Percentiles rank a stretch among this genome's conserved stretches.
phyloP scores from a whole-genome alignment of 306 rosid genomes.

The Cercis canadensis region DNA sequence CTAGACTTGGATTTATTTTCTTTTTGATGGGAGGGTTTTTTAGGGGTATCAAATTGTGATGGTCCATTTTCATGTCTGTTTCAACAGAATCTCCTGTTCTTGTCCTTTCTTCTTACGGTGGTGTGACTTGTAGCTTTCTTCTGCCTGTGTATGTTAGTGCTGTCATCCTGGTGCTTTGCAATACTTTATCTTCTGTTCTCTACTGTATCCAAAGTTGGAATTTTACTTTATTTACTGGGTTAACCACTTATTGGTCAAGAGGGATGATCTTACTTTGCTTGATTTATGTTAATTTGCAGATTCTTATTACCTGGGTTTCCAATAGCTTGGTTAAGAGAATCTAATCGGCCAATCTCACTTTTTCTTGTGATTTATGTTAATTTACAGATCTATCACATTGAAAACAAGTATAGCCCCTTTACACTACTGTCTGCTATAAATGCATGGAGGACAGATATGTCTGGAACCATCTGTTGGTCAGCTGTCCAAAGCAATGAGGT shows the following conservation, averaged over 20 bases:
- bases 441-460: conserved; percentile 56
- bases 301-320: conserved; percentile 22
- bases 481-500: conserved; percentile 53
- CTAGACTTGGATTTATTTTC: conserved; percentile 12
- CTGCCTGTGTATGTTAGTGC: neutral
- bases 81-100: conserved; percentile 17
- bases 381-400: conserved; percentile 76
- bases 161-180: conserved; percentile 8
- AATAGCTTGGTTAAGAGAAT: conserved; percentile 16
- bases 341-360: conserved; percentile 19
- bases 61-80: conserved; percentile 13
- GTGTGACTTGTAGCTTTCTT: conserved; percentile 2
- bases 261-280: no score
- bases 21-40: conserved; percentile 16
- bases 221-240: neutral
- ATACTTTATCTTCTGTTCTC: neutral
- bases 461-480: conserved; percentile 49
- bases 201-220: conserved; percentile 8
- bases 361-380: conserved; percentile 29
- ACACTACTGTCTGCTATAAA: conserved; percentile 59
- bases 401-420: conserved; percentile 57
- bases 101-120: conserved; percentile 1
- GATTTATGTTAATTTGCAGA: no score
- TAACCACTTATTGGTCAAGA: no score
- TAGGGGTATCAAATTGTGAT: neutral